Evolutionary conservation across 1,284 basidiomycete species (phyloP).

Genomic region (Amylostereum areolatum): DNA sequence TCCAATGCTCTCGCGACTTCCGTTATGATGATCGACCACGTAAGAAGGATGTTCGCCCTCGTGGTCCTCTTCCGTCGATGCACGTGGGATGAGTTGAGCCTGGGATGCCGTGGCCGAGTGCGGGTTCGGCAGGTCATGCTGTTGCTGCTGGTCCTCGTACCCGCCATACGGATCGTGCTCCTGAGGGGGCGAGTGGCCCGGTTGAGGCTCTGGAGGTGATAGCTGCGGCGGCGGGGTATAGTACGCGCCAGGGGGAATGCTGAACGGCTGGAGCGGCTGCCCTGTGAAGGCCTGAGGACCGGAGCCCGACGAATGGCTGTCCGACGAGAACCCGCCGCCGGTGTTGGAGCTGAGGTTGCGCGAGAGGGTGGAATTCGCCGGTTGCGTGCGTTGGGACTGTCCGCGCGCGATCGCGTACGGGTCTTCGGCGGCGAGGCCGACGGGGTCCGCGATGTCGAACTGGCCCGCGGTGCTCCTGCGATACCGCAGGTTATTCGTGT

Average conservation of each 20-base stretch:
- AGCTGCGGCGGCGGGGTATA: neutral
- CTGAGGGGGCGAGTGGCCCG: conserved; percentile 7
- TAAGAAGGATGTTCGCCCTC: conserved; percentile 17
- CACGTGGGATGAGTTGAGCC: neutral
- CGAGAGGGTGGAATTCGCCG: conserved; percentile 8
- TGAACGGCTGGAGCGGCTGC: neutral
- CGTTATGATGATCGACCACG: conserved; percentile 10
- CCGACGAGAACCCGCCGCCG: conserved; percentile 7
- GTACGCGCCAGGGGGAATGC: conserved; percentile 2
- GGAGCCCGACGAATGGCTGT: conserved; percentile 1
- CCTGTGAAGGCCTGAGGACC: conserved; percentile 1
- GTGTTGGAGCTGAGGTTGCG: conserved; percentile 10
- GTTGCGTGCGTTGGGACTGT: neutral
- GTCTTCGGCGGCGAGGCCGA: conserved; percentile 11
- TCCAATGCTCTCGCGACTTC: conserved; percentile 22
- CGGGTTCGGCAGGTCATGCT: conserved; percentile 6
- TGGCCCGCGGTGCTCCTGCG: conserved; percentile 1
- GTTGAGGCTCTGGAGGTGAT: neutral
- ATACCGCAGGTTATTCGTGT: conserved; percentile 4
- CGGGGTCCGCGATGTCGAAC: conserved; percentile 18
- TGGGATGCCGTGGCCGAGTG: conserved; percentile 7
- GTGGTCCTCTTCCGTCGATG: conserved; percentile 17
- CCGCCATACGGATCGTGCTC: conserved; percentile 12
- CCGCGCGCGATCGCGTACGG: conserved; percentile 14
- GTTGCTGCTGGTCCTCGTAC: conserved; percentile 2